phyloP scores from a whole-genome alignment of 1,284 basidiomycete species.

The Meripilus lineatus region DNA sequence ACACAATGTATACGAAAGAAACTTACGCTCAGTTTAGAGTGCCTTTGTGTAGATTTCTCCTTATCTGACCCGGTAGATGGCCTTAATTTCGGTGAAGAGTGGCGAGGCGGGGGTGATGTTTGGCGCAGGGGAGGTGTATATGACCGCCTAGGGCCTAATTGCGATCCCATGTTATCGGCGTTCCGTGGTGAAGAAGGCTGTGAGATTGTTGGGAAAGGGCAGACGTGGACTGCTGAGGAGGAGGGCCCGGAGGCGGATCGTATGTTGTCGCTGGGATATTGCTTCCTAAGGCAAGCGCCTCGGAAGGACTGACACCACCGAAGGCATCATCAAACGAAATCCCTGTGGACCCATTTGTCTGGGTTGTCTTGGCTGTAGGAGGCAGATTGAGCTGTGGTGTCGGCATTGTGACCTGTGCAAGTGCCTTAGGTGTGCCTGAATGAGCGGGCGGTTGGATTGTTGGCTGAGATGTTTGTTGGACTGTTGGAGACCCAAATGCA shows the following conservation, averaged over 20 bases:
- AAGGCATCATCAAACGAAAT: constrained; percentile 62
- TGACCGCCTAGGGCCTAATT: constrained; percentile 27
- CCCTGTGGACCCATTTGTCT: constrained; percentile 17
- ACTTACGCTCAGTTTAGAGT: constrained; percentile 74
- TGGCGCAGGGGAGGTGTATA: constrained; percentile 41
- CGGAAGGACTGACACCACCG: constrained; percentile 40
- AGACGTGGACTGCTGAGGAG: constrained; percentile 20
- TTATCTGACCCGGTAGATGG: constrained; percentile 48
- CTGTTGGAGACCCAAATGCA: constrained; percentile 35
- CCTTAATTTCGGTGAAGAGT: constrained; percentile 52
- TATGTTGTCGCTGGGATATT: constrained; percentile 25
- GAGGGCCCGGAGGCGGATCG: constrained; percentile 28
- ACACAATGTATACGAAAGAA: constrained; percentile 1
- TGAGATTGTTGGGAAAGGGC: constrained; percentile 31
- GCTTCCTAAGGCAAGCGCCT: constrained; percentile 38
- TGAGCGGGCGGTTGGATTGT: constrained; percentile 9
- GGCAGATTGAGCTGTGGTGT: not conserved
- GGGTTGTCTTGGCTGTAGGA: constrained; percentile 5
- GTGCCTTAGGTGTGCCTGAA: no score
- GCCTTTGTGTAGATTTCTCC: constrained; percentile 52
- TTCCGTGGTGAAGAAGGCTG: constrained; percentile 30
- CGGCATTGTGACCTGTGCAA: no score
- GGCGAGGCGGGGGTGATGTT: constrained; percentile 48
- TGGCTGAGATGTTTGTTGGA: no score
- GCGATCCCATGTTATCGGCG: constrained; percentile 17